Evolutionary conservation across 2,329 filamentous ascomycete genomes (phyloP).

Genomic region (Claviceps spartinae): DNA sequence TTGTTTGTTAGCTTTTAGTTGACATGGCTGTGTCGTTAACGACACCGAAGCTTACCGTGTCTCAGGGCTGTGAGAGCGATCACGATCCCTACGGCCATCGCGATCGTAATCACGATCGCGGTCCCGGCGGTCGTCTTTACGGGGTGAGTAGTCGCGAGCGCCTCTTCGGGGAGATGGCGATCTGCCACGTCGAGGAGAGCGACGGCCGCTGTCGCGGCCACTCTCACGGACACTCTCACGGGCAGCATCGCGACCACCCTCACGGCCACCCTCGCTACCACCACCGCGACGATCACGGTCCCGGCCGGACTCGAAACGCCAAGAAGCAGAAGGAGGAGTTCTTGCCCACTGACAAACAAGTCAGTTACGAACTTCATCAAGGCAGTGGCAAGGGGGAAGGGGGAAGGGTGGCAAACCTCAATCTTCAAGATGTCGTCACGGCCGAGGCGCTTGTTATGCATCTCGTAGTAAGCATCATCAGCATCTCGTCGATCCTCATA

Average conservation of each 20-base stretch:
- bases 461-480: constrained; percentile 98
- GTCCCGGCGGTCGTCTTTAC: constrained; percentile 76
- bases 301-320: constrained; percentile 90
- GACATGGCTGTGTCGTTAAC: not conserved
- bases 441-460: constrained; percentile 98
- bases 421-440: constrained; percentile 95
- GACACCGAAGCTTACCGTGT: constrained; percentile 30
- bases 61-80: constrained; percentile 62
- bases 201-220: constrained; percentile 28
- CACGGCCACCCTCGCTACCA: constrained; percentile 15
- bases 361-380: constrained; percentile 2
- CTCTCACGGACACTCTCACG: constrained; percentile 21
- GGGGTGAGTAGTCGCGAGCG: constrained; percentile 69
- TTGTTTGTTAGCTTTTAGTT: constrained; percentile 14
- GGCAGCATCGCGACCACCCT: constrained; percentile 55
- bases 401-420: constrained; percentile 51
- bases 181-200: constrained; percentile 54
- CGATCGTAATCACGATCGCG: constrained; percentile 69
- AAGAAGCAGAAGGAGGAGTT: constrained; percentile 92
- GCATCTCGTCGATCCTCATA: constrained; percentile 97
- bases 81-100: constrained; percentile 60
- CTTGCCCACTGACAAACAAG: constrained; percentile 69
- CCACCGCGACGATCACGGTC: constrained; percentile 50
- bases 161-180: constrained; percentile 68
- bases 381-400: not conserved